These are phyloP conservation scores for Camellia oleifera DNA, from an alignment of 179 eudicot genomes.

Conservation along the genomic window DNA sequence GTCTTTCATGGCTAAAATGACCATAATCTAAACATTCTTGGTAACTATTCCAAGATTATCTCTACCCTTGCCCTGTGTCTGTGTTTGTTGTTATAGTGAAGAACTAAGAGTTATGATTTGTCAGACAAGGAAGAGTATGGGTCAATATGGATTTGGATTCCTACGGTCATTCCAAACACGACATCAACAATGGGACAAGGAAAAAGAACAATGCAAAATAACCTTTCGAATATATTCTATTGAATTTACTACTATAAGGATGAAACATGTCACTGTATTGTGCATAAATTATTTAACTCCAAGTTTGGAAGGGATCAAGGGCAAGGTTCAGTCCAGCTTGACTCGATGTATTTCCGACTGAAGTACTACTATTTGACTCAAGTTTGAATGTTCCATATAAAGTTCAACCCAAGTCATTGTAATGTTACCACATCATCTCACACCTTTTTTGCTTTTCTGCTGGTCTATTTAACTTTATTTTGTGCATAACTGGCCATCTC, in stretches of 20 bases:
- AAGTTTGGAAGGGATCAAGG: background rate
- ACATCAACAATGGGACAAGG: background rate
- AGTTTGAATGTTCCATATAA: background rate
- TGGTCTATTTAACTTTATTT: background rate
- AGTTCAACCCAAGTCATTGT: slow-evolving; percentile 2
- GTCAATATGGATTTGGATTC: background rate
- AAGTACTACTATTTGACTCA: background rate
- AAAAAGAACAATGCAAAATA: background rate
- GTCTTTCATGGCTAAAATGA: background rate
- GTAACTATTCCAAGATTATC: background rate
- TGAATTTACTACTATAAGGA: background rate
- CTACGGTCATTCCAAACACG: background rate
- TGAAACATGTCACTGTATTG: background rate
- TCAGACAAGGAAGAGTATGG: background rate
- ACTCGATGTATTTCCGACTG: background rate
- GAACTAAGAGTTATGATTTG: background rate
- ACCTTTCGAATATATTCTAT: background rate
- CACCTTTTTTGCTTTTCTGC: background rate
- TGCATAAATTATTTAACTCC: background rate
- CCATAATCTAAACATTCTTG: background rate
- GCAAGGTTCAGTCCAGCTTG: background rate
- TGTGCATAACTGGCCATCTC: too few relatives aligned
- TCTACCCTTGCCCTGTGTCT: background rate
- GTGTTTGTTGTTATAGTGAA: background rate
- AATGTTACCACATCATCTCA: background rate